Evolutionary conservation across 2,329 filamentous ascomycete genomes (phyloP).

Genomic region (Botrytis sinoallii): DNA sequence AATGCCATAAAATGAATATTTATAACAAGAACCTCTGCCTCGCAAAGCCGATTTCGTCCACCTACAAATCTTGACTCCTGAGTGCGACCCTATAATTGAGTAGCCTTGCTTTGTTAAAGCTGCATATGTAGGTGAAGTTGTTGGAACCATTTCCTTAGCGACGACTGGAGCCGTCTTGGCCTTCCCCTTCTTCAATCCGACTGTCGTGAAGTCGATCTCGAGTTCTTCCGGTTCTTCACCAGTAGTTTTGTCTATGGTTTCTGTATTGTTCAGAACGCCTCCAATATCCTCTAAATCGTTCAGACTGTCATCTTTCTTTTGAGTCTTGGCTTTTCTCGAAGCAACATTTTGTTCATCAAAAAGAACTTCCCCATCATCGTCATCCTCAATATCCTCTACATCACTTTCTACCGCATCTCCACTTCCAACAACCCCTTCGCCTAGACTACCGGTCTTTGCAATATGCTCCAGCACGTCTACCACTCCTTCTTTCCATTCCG

Average conservation of each 20-base stretch:
- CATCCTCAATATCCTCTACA: slow-evolving; percentile 63
- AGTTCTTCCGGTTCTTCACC: slow-evolving; percentile 47
- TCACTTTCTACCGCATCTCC: slow-evolving; percentile 84
- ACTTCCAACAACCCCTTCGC: slow-evolving; percentile 70
- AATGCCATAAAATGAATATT: slow-evolving; percentile 96
- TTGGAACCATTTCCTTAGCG: slow-evolving; percentile 91
- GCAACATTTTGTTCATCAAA: slow-evolving; percentile 48
- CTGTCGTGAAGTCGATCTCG: slow-evolving; percentile 84
- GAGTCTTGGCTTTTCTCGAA: slow-evolving; percentile 39
- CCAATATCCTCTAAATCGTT: slow-evolving; percentile 86
- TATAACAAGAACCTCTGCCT: slow-evolving; percentile 93
- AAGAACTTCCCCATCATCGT: slow-evolving; percentile 49
- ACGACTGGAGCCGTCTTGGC: slow-evolving; percentile 43
- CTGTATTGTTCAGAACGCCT: slow-evolving; percentile 54
- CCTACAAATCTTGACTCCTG: slow-evolving; percentile 94
- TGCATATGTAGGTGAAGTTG: slow-evolving; percentile 80
- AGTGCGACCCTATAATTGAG: slow-evolving; percentile 90
- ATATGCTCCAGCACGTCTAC: slow-evolving; percentile 65
- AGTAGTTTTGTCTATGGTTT: slow-evolving; percentile 29
- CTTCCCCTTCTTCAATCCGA: slow-evolving; percentile 48
- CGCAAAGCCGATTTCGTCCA: slow-evolving; percentile 98
- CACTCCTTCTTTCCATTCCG: slow-evolving; percentile 77
- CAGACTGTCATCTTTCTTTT: slow-evolving; percentile 52
- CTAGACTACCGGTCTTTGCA: slow-evolving; percentile 56
- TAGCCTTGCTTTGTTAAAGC: slow-evolving; percentile 96